These are phyloP conservation scores for Colletotrichum sojae DNA, from an alignment of 2,329 filamentous ascomycete genomes.

Conservation along the genomic window DNA sequence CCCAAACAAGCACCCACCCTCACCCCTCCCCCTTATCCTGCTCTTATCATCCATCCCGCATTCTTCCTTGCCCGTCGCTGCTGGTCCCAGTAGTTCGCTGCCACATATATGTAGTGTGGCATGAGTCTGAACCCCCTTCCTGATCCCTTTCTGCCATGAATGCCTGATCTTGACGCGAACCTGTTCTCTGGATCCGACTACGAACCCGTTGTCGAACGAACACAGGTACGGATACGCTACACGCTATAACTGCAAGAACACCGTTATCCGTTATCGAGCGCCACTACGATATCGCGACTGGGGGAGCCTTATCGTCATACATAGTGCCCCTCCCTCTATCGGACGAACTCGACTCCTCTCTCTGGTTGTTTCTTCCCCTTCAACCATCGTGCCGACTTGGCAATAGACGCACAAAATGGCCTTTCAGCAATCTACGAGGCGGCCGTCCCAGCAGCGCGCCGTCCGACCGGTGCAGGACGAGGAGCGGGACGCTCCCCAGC, in stretches of 20 bases:
- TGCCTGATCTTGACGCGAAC: constrained; percentile 8
- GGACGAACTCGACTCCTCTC: constrained; percentile 21
- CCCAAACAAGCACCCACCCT: constrained; percentile 10
- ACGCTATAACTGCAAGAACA: constrained; percentile 11
- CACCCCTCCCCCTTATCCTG: constrained; percentile 33
- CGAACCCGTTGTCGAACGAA: constrained; percentile 20
- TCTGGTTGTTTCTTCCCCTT: constrained; percentile 21
- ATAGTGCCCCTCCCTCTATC: constrained; percentile 18
- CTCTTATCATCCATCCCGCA: constrained; percentile 39
- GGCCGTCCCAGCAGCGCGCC: constrained; percentile 62
- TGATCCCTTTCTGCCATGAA: constrained; percentile 15
- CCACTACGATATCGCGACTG: constrained; percentile 35
- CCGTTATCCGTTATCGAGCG: constrained; percentile 22
- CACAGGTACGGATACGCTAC: constrained; percentile 13
- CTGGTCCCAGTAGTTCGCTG: constrained; percentile 38
- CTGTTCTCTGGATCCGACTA: constrained; percentile 6
- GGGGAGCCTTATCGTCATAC: constrained; percentile 36
- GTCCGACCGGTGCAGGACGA: constrained; percentile 59
- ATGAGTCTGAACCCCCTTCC: constrained; percentile 7
- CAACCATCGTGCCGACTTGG: constrained; percentile 19
- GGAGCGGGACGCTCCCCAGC: constrained; percentile 51
- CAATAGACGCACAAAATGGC: constrained; percentile 58
- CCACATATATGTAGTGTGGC: constrained; percentile 39
- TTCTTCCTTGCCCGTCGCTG: constrained; percentile 36
- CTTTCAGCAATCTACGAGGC: constrained; percentile 72